Conservation (phyloP, 768 basidiomycete species). For the Lactarius tabidus region DNA sequence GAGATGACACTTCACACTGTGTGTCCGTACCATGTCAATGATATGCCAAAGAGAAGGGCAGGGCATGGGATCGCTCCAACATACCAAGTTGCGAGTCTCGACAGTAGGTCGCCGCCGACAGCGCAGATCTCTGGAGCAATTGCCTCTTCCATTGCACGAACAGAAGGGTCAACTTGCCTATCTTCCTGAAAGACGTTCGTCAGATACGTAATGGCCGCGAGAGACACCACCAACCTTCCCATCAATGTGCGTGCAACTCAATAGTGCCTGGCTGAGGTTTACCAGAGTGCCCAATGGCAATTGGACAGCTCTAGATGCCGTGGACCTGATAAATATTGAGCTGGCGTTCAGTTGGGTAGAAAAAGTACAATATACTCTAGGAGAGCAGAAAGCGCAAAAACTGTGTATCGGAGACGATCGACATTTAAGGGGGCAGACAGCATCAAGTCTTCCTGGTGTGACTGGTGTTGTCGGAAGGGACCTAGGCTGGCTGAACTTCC, state of each 20-base stretch:
- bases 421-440: constrained; percentile 51
- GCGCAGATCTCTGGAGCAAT: constrained; percentile 49
- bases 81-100: constrained; percentile 48
- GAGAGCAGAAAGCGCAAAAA: constrained; percentile 49
- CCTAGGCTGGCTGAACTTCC: constrained; percentile 21
- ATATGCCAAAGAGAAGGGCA: not conserved
- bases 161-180: constrained; percentile 46
- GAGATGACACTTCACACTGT: constrained; percentile 52
- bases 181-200: constrained; percentile 40
- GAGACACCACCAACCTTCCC: constrained; percentile 37
- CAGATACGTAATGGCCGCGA: constrained; percentile 11
- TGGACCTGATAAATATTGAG: constrained; percentile 41
- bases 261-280: constrained; percentile 48
- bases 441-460: constrained; percentile 43
- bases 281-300: constrained; percentile 64
- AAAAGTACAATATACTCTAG: constrained; percentile 41
- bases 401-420: constrained; percentile 55
- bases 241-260: constrained; percentile 40
- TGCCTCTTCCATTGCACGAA: constrained; percentile 52
- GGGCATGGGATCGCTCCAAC: constrained; percentile 23
- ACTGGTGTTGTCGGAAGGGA: constrained; percentile 22
- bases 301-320: constrained; percentile 56
- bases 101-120: constrained; percentile 49
- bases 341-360: not conserved
- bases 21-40: not conserved